phyloP scores from a whole-genome alignment of 73 alveolate genomes.

The Tetrahymena thermophila region DNA sequence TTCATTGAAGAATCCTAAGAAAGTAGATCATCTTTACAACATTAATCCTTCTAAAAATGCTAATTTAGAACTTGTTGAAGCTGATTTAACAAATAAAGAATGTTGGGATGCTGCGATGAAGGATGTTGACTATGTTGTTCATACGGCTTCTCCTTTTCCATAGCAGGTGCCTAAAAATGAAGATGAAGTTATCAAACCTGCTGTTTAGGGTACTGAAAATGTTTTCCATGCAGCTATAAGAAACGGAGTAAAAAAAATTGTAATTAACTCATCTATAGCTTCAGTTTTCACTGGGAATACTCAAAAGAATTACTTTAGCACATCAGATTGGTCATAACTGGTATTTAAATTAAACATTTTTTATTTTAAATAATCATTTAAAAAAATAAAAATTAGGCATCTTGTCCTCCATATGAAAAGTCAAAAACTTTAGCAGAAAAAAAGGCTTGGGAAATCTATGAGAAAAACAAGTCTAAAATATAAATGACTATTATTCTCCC shows the following conservation, averaged over 20 bases:
- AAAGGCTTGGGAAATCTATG: constrained; percentile 47
- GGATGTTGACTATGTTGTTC: constrained; percentile 53
- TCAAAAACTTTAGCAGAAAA: constrained; percentile 51
- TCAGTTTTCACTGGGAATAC: constrained; percentile 14
- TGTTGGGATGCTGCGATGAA: constrained; percentile 36
- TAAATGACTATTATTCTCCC: not conserved
- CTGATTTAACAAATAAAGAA: constrained; percentile 42
- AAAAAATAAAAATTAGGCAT: not conserved
- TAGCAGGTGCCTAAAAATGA: constrained; percentile 44
- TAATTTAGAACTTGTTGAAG: constrained; percentile 41
- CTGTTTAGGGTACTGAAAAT: constrained; percentile 58
- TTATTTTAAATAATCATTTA: not conserved
- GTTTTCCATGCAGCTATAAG: constrained; percentile 44
- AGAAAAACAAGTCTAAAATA: not conserved
- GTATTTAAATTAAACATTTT: not conserved
- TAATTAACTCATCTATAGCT: constrained; percentile 34
- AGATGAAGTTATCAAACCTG: constrained; percentile 55
- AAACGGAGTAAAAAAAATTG: constrained; percentile 45
- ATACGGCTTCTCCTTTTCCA: constrained; percentile 68
- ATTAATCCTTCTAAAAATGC: constrained; percentile 29
- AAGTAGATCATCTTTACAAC: constrained; percentile 41
- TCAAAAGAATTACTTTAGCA: not conserved
- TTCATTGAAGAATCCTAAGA: constrained; percentile 24
- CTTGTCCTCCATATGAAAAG: constrained; percentile 28
- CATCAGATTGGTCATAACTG: not conserved